Evolutionary conservation across 2,329 filamentous ascomycete species (phyloP), one percentile per base, ranked within the genome.

Genomic region (Curvularia sp.): DNA sequence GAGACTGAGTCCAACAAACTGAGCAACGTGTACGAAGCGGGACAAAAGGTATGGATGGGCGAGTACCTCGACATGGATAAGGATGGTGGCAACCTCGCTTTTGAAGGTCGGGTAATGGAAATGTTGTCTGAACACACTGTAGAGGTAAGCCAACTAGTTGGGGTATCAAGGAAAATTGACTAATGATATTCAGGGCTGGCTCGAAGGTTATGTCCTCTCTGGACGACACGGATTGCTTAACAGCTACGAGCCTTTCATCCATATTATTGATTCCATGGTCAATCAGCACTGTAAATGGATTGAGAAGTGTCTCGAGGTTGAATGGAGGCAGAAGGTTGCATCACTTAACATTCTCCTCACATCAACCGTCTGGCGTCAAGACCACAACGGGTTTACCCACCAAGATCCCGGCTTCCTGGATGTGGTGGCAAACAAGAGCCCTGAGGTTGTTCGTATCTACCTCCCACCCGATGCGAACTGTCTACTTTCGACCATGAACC

Each of bases 231-330:
- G 90, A 12, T 74, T 93, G 58, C 83, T 93, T 58, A 93, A 92
- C 82, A 90, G 87, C 72, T 93, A 93, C 78, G 90, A 93, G 75
- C 89, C 90, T 0, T 93, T 93, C 72, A 90, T 93, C 58, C 89
- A 93, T 71, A 86, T 93, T 68, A 92, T 93, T 68, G 89, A 93
- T 76, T 91, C 88, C 1, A 93, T 93, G 90, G 90, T 93, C 59
- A 92, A 92, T 74, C 90, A 92, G 79, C 90, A 93, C 78, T 92
- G 89, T 81, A 93, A 93, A 76, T 93, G 90, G 90, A 84, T 93
- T 49, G 90, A 93, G 75, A 93, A 93, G 79, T 90, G 87, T 64
- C 80, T 87, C n/a, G 90, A 93, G 71, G 87, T 93, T 19, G 86
- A 90, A 69, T 93, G 90, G 90, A 86, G 90, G 50, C 85, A 82